These are phyloP conservation scores for Jimgerdemannia flammicorona DNA, from an alignment of 192 early-diverging fungal genomes.

Conservation along the genomic window DNA sequence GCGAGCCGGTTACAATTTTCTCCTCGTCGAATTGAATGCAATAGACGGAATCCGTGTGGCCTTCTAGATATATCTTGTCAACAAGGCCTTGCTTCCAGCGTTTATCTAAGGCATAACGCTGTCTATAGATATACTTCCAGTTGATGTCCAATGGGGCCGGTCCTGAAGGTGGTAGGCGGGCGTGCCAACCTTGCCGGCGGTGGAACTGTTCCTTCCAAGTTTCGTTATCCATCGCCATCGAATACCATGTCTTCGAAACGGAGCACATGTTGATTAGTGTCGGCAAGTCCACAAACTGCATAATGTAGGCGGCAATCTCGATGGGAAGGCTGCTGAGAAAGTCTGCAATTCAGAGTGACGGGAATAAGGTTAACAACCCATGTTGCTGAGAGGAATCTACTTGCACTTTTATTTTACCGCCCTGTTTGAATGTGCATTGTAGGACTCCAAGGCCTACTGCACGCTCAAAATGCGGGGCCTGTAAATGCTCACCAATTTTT, in stretches of 20 bases:
- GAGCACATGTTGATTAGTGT: constrained; percentile 54
- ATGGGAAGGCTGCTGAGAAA: constrained; percentile 63
- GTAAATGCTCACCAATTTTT: background rate
- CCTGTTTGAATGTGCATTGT: background rate
- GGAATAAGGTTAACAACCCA: background rate
- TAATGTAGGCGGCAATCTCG: constrained; percentile 69
- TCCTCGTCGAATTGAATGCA: constrained; percentile 87
- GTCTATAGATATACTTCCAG: constrained; percentile 73
- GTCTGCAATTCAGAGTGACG: constrained; percentile 29
- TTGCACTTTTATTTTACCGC: background rate
- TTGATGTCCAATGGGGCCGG: constrained; percentile 26
- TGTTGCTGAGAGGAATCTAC: background rate
- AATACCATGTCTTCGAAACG: constrained; percentile 67
- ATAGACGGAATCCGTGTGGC: constrained; percentile 87
- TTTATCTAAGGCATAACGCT: constrained; percentile 61
- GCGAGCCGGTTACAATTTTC: constrained; percentile 76
- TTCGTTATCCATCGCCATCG: constrained; percentile 62
- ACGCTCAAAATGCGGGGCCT: too few relatives aligned
- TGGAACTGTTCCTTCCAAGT: constrained; percentile 69
- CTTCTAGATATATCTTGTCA: constrained; percentile 54
- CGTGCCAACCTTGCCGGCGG: constrained; percentile 48
- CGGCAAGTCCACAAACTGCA: constrained; percentile 58
- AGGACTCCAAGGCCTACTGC: background rate
- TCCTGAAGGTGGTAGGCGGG: constrained; percentile 7
- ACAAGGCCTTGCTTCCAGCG: constrained; percentile 52